A percentile compares a stretch with the other conserved stretches of the same genome.
These are phyloP conservation scores for Annulohypoxylon maeteangense DNA, from an alignment of 495 filamentous ascomycete species.

Conservation along the genomic window DNA sequence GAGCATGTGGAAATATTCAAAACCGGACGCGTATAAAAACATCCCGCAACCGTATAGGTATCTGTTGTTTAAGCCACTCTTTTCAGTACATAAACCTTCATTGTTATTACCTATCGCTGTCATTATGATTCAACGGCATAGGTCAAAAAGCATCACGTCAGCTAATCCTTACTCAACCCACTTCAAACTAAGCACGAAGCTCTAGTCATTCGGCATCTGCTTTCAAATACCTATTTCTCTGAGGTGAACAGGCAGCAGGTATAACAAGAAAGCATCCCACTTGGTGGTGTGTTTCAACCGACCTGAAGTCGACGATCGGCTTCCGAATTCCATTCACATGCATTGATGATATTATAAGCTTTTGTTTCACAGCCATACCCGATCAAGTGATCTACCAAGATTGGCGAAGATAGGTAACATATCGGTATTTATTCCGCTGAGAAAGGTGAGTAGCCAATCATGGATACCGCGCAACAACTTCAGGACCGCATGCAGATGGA, in stretches of 20 bases:
- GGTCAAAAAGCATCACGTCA: constrained; percentile 34
- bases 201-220: constrained; percentile 27
- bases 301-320: constrained; percentile 8
- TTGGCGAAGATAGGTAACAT: constrained; percentile 25
- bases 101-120: not conserved
- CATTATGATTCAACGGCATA: not conserved
- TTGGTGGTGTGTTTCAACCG: constrained; percentile 12
- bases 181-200: constrained; percentile 10
- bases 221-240: not conserved
- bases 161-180: constrained; percentile 23
- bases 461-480: not conserved
- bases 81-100: too few relatives aligned
- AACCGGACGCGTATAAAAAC: not conserved
- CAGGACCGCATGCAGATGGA: constrained; percentile 6
- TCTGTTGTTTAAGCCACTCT: too few relatives aligned
- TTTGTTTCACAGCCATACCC: constrained; percentile 23
- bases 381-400: constrained; percentile 35
- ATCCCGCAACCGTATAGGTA: not conserved
- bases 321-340: constrained; percentile 5
- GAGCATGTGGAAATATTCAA: not conserved
- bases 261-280: constrained; percentile 3
- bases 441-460: constrained; percentile 34
- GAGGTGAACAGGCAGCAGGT: not conserved
- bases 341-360: constrained; percentile 5
- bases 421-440: not conserved